Base-by-base conservation (phyloP, 2,329 filamentous ascomycete species). In the Aspergillus quadrilineatus region DNA sequence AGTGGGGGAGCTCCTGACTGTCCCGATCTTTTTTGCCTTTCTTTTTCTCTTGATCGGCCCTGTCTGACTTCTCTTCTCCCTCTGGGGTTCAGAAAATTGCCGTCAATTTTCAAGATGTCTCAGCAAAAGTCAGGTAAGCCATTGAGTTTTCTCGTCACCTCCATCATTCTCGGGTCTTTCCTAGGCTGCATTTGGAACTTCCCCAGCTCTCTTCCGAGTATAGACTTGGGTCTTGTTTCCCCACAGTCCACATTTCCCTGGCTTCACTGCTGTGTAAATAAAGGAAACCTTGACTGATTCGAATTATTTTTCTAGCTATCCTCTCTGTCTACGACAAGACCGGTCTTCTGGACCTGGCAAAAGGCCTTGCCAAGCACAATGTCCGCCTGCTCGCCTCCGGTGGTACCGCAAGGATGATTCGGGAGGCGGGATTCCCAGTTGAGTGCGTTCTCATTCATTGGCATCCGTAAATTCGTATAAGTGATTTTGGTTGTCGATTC, bases 281-380 rank as follows among this genome's bases (percentile, higher is more conserved):
- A 44, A 32, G 39, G 8, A 43, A 7, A 46, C 44, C 28, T 29
- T 37, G 36, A 53, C 61, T 65, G 47, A 64, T 46, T 50, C 41
- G 9, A 15, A 6, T 49, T 12, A 43, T 42, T n/a, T 39, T 29
- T 55, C 58, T 52, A 82, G 94, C 94, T 65, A 97, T 99, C 72
- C 84, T 99, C 74, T 97, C 93, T 64, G 94, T 97, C 81, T 97
- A 94, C 75, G 91, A 99, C 84, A 99, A 99, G 87, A 97, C 93
- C 55, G 94, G 92, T 59, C 85, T 96, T 65, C 80, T 97, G 65
- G 92, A 97, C 77, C 83, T 97, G 67, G 91, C 92, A 69, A 96
- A 96, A 78, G 92, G 92, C 67, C 85, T 97, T 50, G 84, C 89
- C 71, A 85, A 93, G 81, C 85, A 95, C 72, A 88, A 94, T 85